These are phyloP conservation scores for Kalmusia sp. DNA, from an alignment of 2,329 filamentous ascomycete genomes.

Conservation along the genomic window DNA sequence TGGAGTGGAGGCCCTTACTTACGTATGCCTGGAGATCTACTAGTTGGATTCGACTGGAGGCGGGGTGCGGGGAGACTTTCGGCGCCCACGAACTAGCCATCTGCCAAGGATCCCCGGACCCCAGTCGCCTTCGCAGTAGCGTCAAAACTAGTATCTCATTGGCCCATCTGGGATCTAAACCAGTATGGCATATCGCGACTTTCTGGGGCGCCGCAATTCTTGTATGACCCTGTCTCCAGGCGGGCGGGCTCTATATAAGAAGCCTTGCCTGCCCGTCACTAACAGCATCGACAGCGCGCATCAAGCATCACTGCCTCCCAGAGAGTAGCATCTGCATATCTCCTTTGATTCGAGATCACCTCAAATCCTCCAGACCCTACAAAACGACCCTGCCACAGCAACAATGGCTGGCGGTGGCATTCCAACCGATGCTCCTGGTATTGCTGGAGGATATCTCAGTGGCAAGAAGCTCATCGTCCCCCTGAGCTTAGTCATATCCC, in stretches of 20 bases:
- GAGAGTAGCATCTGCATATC: background rate
- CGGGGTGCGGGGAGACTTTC: conserved; percentile 9
- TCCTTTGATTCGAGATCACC: background rate
- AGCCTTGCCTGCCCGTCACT: background rate
- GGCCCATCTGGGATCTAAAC: conserved; percentile 1
- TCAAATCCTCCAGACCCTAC: background rate
- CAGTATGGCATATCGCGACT: background rate
- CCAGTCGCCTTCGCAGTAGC: background rate
- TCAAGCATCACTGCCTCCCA: background rate
- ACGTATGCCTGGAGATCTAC: background rate
- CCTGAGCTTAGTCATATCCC: conserved; percentile 64
- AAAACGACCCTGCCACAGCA: background rate
- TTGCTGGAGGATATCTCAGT: conserved; percentile 8
- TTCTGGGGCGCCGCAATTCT: background rate
- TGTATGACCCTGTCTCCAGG: background rate
- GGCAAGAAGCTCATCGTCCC: conserved; percentile 11
- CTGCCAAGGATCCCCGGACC: background rate
- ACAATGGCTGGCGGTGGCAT: conserved; percentile 11
- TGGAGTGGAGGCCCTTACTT: background rate
- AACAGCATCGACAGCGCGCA: background rate
- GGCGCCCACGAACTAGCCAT: background rate
- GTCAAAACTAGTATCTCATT: background rate
- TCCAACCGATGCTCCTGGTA: conserved; percentile 1
- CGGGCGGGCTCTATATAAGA: background rate
- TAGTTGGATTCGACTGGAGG: background rate